Base-by-base conservation (phyloP, 208 protist genomes). In the Acanthamoeba royreba region DNA sequence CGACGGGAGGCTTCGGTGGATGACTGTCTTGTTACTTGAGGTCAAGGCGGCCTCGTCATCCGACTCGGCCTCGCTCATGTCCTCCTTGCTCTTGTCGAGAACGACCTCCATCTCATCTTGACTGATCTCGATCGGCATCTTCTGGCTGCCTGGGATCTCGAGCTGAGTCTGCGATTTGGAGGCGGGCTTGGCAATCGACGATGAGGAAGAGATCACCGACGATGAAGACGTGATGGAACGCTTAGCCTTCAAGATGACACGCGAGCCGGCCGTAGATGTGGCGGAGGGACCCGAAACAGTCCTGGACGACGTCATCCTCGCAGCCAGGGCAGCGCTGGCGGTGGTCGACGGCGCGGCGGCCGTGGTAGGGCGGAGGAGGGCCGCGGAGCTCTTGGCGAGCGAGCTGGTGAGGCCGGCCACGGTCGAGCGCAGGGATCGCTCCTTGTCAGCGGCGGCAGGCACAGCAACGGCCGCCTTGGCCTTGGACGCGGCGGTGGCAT, bases 11-110 rank as follows among this genome's bases (percentile, higher is more conserved):
- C 38, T 45, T 45, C 69, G 69, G 69, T 79, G 69, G 69, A 79
- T 79, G 31, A 85, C 74, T 11, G 74, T 85, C 74, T 85, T 85
- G 74, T 85, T 85, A n/a, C n/a, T n/a, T 13, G 74, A 1, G 19
- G 28, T 45, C 19, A 31, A 7, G 9, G 72, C 11, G 2, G 40
- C 1, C 40, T 47, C 40, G 25, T 83, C 72, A 52, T 83, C 74
- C 19, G 42, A 52, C 53, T 85, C 43, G 5, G 74, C 74, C 28
- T 85, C 74, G 74, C 74, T 85, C 74, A 85, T 85, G n/a, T 85
- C 74, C 45, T 85, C 74, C 43, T 85, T 85, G 74, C 74, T 85
- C 74, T 85, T 85, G 74, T 85, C 74, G n/a, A 85, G 74, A 9
- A 85, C 74, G 0, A 85, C 74, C 74, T 85, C 74, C 74, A 85